These are phyloP conservation scores for Polygonum maritimum DNA, from an alignment of 148 eudicot genomes.

Conservation along the genomic window DNA sequence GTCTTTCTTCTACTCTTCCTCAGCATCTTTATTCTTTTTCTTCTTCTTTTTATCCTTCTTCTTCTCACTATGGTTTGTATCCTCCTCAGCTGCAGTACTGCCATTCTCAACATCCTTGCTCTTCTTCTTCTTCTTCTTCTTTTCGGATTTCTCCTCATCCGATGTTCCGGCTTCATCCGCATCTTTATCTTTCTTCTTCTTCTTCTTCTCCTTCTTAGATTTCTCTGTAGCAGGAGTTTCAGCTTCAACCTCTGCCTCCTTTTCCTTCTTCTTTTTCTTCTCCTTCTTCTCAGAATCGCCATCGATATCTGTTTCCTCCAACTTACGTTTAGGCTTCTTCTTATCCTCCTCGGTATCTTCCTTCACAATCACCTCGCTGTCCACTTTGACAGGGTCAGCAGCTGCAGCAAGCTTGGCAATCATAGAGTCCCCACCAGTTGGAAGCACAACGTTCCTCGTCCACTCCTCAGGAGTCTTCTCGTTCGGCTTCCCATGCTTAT, in stretches of 20 bases:
- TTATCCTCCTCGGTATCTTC: slow-evolving; percentile 28
- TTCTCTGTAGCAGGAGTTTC: slow-evolving; percentile 29
- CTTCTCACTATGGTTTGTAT: slow-evolving; percentile 37
- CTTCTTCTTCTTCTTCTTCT: slow-evolving; percentile 31
- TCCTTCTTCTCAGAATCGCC: slow-evolving; percentile 18
- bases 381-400: slow-evolving; percentile 25
- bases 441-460: slow-evolving; percentile 73
- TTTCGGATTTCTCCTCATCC: slow-evolving; percentile 30
- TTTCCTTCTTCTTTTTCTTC: slow-evolving; percentile 25
- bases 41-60: slow-evolving; percentile 58
- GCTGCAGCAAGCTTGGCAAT: slow-evolving; percentile 67
- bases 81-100: slow-evolving; percentile 18
- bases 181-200: slow-evolving; percentile 14
- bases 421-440: slow-evolving; percentile 65
- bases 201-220: slow-evolving; percentile 47
- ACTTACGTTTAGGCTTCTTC: slow-evolving; percentile 33
- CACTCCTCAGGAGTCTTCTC: slow-evolving; percentile 81
- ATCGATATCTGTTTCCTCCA: slow-evolving; percentile 43
- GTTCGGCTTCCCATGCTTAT: slow-evolving; percentile 75
- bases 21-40: slow-evolving; percentile 47
- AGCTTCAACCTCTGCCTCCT: no score
- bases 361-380: slow-evolving; percentile 16
- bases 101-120: slow-evolving; percentile 30
- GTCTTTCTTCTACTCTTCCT: slow-evolving; percentile 23
- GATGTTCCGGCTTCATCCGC: neutral